Evolutionary conservation across 352 stramenopile species (phyloP).

Genomic region (Thraustochytrium striatum): DNA sequence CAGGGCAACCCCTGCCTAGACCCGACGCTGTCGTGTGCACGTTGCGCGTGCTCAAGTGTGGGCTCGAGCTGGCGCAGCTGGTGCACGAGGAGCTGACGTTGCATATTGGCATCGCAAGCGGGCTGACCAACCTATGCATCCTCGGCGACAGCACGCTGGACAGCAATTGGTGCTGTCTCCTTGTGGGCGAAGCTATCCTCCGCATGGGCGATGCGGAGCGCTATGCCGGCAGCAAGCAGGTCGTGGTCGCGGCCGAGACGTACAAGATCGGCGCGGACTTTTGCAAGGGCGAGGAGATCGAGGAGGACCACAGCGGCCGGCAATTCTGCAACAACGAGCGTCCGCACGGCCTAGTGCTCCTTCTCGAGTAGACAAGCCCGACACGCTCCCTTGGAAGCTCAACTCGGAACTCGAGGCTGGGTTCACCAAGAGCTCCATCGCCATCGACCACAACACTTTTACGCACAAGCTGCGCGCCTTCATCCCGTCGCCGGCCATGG

Average conservation of each 20-base stretch:
- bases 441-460: neutral
- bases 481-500: neutral
- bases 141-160: neutral
- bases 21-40: neutral
- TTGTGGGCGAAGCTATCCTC: constrained; percentile 32
- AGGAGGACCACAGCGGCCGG: neutral
- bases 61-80: neutral
- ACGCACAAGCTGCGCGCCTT: neutral
- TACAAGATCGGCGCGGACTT: constrained; percentile 3
- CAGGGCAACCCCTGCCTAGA: neutral
- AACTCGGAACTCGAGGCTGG: neutral
- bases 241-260: constrained; percentile 10
- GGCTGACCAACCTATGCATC: neutral
- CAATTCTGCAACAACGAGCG: neutral
- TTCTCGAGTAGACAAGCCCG: neutral
- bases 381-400: neutral
- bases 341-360: neutral
- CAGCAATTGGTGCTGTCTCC: constrained; percentile 3
- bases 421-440: neutral
- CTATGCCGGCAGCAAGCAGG: constrained; percentile 13
- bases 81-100: constrained; percentile 14
- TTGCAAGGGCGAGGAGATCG: neutral
- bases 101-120: constrained; percentile 37
- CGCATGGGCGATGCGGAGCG: constrained; percentile 40
- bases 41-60: constrained; percentile 29